Conservation (phyloP, 2,329 filamentous ascomycete species). For the Diaporthe caulivora region DNA sequence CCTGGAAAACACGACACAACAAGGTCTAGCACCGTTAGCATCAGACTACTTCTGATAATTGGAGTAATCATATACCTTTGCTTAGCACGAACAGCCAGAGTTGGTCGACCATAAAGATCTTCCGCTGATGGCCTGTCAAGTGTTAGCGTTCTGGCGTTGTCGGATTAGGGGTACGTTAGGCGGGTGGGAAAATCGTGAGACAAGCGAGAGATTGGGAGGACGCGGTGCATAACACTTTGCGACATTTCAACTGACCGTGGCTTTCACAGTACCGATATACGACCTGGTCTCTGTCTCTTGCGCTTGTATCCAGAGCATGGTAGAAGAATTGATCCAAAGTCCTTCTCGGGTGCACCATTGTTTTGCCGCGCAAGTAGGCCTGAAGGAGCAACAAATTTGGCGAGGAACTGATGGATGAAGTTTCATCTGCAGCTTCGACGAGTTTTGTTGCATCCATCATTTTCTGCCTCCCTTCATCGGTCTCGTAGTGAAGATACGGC, state of each 20-base stretch:
- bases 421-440: conserved; percentile 47
- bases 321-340: conserved; percentile 77
- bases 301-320: conserved; percentile 71
- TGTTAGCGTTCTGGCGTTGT: background rate
- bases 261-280: conserved; percentile 68
- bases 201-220: background rate
- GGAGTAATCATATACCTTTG: conserved; percentile 45
- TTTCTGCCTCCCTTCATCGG: conserved; percentile 63
- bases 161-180: no score
- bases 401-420: conserved; percentile 44
- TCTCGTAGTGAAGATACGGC: conserved; percentile 76
- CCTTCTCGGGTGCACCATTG: conserved; percentile 68
- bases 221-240: background rate
- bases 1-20: conserved; percentile 72
- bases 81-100: conserved; percentile 75
- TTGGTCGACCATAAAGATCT: conserved; percentile 78
- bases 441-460: conserved; percentile 66
- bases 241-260: conserved; percentile 41
- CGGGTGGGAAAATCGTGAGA: background rate
- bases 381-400: conserved; percentile 61
- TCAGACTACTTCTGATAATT: background rate
- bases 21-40: conserved; percentile 55
- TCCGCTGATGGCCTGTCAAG: conserved; percentile 55
- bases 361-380: conserved; percentile 58
- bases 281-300: conserved; percentile 72